phyloP scores from a whole-genome alignment of 1,284 basidiomycete species.

The Malassezia brasiliensis region DNA sequence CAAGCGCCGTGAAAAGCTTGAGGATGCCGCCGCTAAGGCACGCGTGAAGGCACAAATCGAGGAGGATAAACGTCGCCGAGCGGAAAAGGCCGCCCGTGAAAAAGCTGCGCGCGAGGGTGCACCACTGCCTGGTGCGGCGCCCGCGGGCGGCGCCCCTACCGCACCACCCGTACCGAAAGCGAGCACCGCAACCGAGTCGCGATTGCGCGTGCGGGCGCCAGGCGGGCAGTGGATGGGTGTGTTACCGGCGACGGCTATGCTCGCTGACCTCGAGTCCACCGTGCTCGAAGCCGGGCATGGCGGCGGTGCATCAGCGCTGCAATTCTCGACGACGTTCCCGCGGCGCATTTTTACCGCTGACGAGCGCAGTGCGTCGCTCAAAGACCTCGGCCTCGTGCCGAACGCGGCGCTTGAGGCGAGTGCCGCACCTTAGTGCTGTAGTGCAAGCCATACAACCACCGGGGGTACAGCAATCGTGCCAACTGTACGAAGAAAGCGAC shows the following conservation, averaged over 20 bases:
- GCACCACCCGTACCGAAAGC: slow-evolving; percentile 5
- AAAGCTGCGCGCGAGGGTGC: slow-evolving; percentile 36
- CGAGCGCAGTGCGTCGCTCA: slow-evolving; percentile 33
- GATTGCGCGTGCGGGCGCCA: slow-evolving; percentile 36
- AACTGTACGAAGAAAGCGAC: not conserved
- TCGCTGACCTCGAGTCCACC: slow-evolving; percentile 27
- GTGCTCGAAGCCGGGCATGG: slow-evolving; percentile 32
- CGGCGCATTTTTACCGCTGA: slow-evolving; percentile 33
- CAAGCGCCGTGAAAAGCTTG: slow-evolving; percentile 37
- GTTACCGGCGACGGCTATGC: slow-evolving; percentile 30
- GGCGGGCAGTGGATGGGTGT: slow-evolving; percentile 42
- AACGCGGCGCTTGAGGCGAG: slow-evolving; percentile 42
- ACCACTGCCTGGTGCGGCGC: slow-evolving; percentile 14
- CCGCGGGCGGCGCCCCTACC: not conserved
- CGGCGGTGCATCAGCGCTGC: slow-evolving; percentile 22
- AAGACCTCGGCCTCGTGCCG: slow-evolving; percentile 43
- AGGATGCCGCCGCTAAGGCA: slow-evolving; percentile 35
- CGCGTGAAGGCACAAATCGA: slow-evolving; percentile 44
- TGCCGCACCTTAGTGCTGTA: not conserved
- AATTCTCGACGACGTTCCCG: slow-evolving; percentile 45
- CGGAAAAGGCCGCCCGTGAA: slow-evolving; percentile 38
- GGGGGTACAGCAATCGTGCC: not conserved
- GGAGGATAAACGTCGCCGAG: slow-evolving; percentile 42
- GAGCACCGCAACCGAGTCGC: slow-evolving; percentile 31
- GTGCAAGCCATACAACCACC: not conserved